Conservation (phyloP, 2,329 filamentous ascomycete species). For the Neonectria sp. region DNA sequence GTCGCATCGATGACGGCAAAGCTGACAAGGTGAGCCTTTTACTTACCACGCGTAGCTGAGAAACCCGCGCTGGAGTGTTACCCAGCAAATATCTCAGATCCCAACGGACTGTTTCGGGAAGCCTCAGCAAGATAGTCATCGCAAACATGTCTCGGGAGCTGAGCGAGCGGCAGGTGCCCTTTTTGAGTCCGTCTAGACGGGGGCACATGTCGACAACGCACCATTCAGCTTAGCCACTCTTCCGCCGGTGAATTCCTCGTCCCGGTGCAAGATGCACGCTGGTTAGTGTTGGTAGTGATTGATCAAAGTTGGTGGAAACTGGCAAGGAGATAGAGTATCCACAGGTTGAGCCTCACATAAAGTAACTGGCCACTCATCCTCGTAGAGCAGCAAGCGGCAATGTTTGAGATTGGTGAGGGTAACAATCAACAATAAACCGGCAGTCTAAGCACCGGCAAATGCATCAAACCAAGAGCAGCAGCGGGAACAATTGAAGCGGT, state of each 20-base stretch:
- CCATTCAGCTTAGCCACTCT: constrained; percentile 5
- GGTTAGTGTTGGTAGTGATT: constrained; percentile 6
- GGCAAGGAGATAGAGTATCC: constrained; percentile 11
- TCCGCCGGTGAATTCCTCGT: constrained; percentile 9
- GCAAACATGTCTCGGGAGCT: constrained; percentile 18
- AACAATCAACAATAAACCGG: neutral
- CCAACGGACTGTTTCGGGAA: neutral
- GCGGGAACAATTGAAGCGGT: neutral
- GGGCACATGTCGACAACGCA: neutral
- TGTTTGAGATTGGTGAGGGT: neutral
- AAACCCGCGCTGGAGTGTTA: constrained; percentile 3
- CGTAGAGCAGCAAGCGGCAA: neutral
- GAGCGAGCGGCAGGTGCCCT: constrained; percentile 12
- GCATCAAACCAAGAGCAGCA: neutral
- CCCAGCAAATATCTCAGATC: constrained; percentile 14
- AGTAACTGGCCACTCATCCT: neutral
- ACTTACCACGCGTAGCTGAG: neutral
- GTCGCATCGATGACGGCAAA: constrained; percentile 1
- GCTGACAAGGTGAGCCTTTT: constrained; percentile 13
- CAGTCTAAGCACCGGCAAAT: neutral
- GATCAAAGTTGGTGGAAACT: neutral
- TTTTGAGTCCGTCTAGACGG: constrained; percentile 5
- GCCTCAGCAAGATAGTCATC: neutral
- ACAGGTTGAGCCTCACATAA: constrained; percentile 13
- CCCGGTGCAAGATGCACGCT: constrained; percentile 9